phyloP scores from a whole-genome alignment of 1,284 basidiomycete species.

The Apiotrichum akiyoshidainum region DNA sequence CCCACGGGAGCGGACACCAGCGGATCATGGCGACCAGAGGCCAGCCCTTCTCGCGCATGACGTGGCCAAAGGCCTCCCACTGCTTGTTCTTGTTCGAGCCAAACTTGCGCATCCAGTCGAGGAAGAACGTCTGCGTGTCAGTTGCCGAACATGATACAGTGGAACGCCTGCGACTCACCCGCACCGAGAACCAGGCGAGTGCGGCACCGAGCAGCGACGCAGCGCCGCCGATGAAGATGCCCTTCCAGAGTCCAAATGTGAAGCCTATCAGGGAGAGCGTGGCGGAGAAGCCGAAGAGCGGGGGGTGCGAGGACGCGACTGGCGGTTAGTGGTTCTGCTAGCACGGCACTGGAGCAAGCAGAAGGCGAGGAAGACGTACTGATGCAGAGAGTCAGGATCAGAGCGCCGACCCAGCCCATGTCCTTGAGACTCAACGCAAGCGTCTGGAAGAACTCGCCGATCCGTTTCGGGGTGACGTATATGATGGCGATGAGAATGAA shows the following conservation, averaged over 20 bases:
- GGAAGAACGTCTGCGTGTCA: conserved; percentile 44
- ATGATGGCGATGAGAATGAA: conserved; percentile 30
- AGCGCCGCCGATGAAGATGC: conserved; percentile 35
- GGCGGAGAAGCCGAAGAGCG: conserved; percentile 47
- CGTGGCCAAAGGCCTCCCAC: conserved; percentile 50
- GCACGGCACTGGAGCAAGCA: not conserved
- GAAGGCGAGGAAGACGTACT: conserved; percentile 27
- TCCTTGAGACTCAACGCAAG: conserved; percentile 32
- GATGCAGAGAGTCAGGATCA: conserved; percentile 35
- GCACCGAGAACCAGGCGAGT: conserved; percentile 44
- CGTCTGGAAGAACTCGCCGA: conserved; percentile 43
- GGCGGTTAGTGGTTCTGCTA: not conserved
- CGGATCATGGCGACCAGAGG: conserved; percentile 50
- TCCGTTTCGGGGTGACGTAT: conserved; percentile 43
- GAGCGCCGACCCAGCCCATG: conserved; percentile 40
- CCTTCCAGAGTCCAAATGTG: conserved; percentile 48
- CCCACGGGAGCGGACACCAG: conserved; percentile 50
- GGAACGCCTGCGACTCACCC: conserved; percentile 26
- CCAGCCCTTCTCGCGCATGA: conserved; percentile 47
- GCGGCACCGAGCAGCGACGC: conserved; percentile 40
- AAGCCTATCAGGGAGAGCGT: conserved; percentile 49
- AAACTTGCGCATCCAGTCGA: conserved; percentile 37
- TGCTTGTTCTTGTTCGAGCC: conserved; percentile 39
- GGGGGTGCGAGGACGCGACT: conserved; percentile 49
- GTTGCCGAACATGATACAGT: not conserved